Evolutionary conservation across 148 eudicot genomes (phyloP), one percentile per base, ranked within the genome.

Genomic region (Euryodendron excelsum): DNA sequence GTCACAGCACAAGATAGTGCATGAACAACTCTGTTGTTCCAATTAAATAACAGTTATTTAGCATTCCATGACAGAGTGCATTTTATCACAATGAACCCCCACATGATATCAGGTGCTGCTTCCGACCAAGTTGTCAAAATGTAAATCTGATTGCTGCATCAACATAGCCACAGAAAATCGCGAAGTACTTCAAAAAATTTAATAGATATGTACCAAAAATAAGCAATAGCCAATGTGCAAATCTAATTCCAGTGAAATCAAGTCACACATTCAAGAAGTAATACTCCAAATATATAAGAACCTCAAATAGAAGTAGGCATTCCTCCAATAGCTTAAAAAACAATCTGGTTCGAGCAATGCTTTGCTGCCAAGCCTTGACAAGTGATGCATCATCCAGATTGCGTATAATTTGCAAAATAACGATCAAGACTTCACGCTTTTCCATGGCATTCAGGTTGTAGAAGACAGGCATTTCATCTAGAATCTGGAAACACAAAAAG

Each of bases 391-490:
- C 98, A 80, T 96, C 99, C 83, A 96, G 82, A 87, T 96, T 96
- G 77, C 99, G 93, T 59, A 96, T 72, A 65, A 96, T 92, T 93
- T 96, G 95, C 88, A 96, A 83, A 80, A 92, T 81, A 73, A 91
- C 92, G 60, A 93, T 89, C 86, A 93, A 80, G 76, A 93, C 93
- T 85, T 96, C 99, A 80, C 98, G 97, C 82, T 96, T 96, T 75
- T 96, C 99, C 82, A 87, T 85, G 73, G 97, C 86, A 86, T 85
- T 90, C 70, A 96, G 92, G 83, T 96, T 96, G 86, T 96, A 93
- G 82, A 96, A 96, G 75, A 96, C 98, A 20, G 99, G 99, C 99
- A 96, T 96, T 85, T 96, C 99, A 79, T 96, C 99, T 69, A 96
- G 93, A 77, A 96, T 92, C 99, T 96, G 95, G 89, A 62, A 63